Evolutionary conservation across 306 rosid species (phyloP).

Genomic region (Betula pendula): DNA sequence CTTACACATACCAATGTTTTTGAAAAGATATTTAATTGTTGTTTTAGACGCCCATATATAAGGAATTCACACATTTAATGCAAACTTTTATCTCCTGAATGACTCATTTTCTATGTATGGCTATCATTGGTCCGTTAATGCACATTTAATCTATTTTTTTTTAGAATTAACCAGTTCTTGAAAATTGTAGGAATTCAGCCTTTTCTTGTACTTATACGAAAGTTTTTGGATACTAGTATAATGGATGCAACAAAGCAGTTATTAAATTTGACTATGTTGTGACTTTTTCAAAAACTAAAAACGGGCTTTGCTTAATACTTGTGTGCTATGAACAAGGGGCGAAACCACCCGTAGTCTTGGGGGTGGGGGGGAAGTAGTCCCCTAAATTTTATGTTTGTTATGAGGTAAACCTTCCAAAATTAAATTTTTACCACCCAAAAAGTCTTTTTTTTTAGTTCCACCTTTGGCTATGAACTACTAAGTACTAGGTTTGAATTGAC

Average conservation of each 20-base stretch:
- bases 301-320: background rate
- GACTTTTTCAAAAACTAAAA: background rate
- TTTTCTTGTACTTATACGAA: background rate
- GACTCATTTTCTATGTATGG: background rate
- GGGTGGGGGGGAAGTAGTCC: no score
- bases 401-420: no score
- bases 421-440: no score
- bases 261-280: background rate
- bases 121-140: background rate
- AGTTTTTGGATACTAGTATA: background rate
- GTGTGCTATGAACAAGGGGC: background rate
- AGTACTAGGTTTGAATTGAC: no score
- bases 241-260: background rate
- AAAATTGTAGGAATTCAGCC: background rate
- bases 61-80: background rate
- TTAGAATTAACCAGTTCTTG: background rate
- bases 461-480: background rate
- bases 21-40: background rate
- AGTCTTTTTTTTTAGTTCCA: no score
- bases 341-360: no score
- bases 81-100: background rate
- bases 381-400: no score
- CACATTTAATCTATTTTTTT: background rate
- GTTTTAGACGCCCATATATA: background rate
- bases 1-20: background rate